Base-by-base conservation (phyloP, 2,329 filamentous ascomycete genomes). In the Daldinia sp. region DNA sequence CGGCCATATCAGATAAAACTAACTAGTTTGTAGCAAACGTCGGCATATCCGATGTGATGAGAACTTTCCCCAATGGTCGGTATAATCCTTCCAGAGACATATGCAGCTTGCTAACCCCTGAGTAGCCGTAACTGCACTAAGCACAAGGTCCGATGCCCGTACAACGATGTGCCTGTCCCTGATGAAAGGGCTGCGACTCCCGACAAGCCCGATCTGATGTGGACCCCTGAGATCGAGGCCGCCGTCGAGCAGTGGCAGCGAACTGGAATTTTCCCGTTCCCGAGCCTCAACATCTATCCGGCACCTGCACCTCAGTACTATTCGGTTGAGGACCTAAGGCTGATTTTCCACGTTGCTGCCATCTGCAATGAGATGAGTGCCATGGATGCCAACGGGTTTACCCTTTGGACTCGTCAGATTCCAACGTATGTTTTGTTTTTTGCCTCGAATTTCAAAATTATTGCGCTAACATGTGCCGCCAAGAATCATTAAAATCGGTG, bases 1-100 rank as follows among this genome's bases (percentile, higher is more conserved):
- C n/a, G 26, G 18, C 53, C 30, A 13, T 51, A 30, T 46, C 5
- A 12, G 28, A 18, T 18, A 37, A 41, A 75, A 75, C 72, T 75
- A 37, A 73, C 63, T 69, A 28, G 23, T 67, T 15, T 61, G 39
- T 68, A 86, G 85, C 88, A 99, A 99, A 83, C 91, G 92, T 80
- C 90, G 96, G 79, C 96, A 99, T 82, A 99, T 99, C 79, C 89
- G 96, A 76, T 99, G 96, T 83, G 96, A 99, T 79, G 96, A 99
- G 81, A 97, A 90, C 74, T 98, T 97, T 77, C 96, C 96, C 58
- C 96, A 99, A 88, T 99, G 95, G 94, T 97, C 86, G 76, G 87
- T 81, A 50, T 48, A 26, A 55, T 28, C 15, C 44, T 18, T 61
- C 73, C 81, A 67, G 79, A 48, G 28, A 42, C 9, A 20, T 37